These are phyloP conservation scores for Arthrinium puccinioides DNA, from an alignment of 2,329 filamentous ascomycete species.

Conservation along the genomic window DNA sequence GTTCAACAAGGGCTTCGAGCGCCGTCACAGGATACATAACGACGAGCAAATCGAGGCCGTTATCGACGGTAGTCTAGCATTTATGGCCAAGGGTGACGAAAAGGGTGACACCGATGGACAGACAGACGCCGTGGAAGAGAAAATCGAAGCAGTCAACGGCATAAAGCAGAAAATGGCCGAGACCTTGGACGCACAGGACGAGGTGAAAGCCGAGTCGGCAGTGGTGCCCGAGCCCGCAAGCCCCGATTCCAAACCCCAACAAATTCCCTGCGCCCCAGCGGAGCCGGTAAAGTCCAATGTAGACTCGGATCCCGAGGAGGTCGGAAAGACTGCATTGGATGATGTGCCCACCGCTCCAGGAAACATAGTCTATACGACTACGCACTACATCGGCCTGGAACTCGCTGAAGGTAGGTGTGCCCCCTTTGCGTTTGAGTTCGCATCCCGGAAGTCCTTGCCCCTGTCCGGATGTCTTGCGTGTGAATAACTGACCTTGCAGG, in stretches of 20 bases:
- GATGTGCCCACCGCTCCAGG: slow-evolving; percentile 13
- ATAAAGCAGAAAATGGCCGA: slow-evolving; percentile 7
- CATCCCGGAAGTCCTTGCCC: no score
- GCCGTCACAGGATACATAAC: slow-evolving; percentile 63
- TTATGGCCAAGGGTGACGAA: slow-evolving; percentile 28
- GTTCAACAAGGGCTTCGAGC: slow-evolving; percentile 88
- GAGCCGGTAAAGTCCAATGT: slow-evolving; percentile 5
- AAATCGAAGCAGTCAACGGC: slow-evolving; percentile 4
- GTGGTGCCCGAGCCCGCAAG: not conserved
- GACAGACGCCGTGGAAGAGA: slow-evolving; percentile 17
- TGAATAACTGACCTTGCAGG: slow-evolving; percentile 36
- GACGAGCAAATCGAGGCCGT: slow-evolving; percentile 45
- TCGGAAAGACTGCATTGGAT: slow-evolving; percentile 15
- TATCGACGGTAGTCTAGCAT: slow-evolving; percentile 44
- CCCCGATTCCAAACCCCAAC: slow-evolving; percentile 1
- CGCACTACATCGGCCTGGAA: slow-evolving; percentile 88
- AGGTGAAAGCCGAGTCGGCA: slow-evolving; percentile 37
- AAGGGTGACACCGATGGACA: slow-evolving; percentile 14
- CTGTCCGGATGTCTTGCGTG: not conserved
- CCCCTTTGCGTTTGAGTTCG: no score
- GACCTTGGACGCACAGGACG: no score
- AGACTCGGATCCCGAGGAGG: slow-evolving; percentile 16
- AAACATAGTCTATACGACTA: slow-evolving; percentile 71
- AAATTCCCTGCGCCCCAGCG: not conserved
- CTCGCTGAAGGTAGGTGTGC: slow-evolving; percentile 59